Evolutionary conservation across 371 early-diverging fungal genomes (phyloP).

Genomic region (Actinomortierella wolfii): DNA sequence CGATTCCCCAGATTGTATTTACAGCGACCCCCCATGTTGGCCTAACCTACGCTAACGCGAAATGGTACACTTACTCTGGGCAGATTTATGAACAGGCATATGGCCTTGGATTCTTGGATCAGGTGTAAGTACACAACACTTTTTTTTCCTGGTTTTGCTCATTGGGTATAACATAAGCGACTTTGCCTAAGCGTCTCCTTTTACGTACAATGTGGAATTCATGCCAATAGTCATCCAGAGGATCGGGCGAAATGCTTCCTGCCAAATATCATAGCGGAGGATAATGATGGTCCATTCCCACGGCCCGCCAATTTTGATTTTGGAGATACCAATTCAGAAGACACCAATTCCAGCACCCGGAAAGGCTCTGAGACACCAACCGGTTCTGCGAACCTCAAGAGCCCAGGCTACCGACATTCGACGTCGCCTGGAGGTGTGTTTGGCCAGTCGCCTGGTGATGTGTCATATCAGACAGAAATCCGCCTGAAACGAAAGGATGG

Average conservation of each 20-base stretch:
- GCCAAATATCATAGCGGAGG: conserved; percentile 50
- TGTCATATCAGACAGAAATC: conserved; percentile 61
- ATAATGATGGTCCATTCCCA: neutral
- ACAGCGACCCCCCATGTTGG: conserved; percentile 65
- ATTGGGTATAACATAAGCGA: too few relatives aligned
- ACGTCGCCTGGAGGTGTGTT: conserved; percentile 24
- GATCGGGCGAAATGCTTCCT: conserved; percentile 60
- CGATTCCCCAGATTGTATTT: conserved; percentile 72
- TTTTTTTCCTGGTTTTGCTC: neutral
- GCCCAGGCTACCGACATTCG: conserved; percentile 5
- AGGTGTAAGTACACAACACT: conserved; percentile 39
- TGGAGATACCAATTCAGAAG: too few relatives aligned
- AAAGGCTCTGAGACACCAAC: too few relatives aligned
- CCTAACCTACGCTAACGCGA: conserved; percentile 63
- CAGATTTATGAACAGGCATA: conserved; percentile 58
- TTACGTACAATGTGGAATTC: too few relatives aligned
- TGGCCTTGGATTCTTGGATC: conserved; percentile 67
- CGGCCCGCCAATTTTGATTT: too few relatives aligned
- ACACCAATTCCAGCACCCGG: too few relatives aligned
- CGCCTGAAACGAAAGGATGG: conserved; percentile 55
- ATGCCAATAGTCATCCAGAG: conserved; percentile 57
- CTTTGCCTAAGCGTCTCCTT: too few relatives aligned
- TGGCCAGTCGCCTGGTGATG: conserved; percentile 51
- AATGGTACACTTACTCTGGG: conserved; percentile 65
- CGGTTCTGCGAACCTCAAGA: conserved; percentile 1